phyloP scores from a whole-genome alignment of 345 rosid species.

The Salix brachista region DNA sequence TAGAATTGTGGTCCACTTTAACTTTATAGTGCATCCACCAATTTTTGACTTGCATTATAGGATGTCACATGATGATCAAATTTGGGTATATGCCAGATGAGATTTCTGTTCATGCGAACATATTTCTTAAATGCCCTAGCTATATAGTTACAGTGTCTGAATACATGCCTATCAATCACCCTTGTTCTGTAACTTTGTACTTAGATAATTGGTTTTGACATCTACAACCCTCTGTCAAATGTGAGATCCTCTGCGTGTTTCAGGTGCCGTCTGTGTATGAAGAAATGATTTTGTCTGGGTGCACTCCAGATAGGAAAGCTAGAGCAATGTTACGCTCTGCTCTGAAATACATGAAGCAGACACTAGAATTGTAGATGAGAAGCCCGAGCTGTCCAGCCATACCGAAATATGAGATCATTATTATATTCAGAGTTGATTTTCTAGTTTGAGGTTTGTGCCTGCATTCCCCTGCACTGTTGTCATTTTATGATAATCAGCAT shows the following conservation, averaged over 20 bases:
- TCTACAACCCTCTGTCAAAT: background rate
- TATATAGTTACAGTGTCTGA: background rate
- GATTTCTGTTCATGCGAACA: background rate
- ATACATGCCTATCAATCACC: background rate
- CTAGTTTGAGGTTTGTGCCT: conserved; percentile 27
- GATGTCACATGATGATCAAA: background rate
- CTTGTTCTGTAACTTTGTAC: background rate
- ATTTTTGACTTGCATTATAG: background rate
- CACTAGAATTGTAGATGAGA: conserved; percentile 36
- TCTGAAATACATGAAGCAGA: conserved; percentile 81
- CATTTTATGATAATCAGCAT: background rate
- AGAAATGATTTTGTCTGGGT: conserved; percentile 85
- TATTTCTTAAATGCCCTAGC: background rate
- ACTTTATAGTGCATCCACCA: background rate
- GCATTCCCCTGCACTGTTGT: background rate
- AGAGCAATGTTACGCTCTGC: conserved; percentile 95
- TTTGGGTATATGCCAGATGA: background rate
- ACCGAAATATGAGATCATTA: background rate
- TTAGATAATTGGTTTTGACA: background rate
- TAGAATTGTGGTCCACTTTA: background rate
- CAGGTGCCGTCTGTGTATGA: conserved; percentile 90
- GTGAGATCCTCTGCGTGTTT: conserved; percentile 12
- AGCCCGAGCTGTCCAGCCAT: conserved; percentile 6
- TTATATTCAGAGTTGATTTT: background rate
- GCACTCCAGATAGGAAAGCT: conserved; percentile 88